phyloP scores from a whole-genome alignment of 2,329 filamentous ascomycete genomes.

The Tricladium varicosporioides region DNA sequence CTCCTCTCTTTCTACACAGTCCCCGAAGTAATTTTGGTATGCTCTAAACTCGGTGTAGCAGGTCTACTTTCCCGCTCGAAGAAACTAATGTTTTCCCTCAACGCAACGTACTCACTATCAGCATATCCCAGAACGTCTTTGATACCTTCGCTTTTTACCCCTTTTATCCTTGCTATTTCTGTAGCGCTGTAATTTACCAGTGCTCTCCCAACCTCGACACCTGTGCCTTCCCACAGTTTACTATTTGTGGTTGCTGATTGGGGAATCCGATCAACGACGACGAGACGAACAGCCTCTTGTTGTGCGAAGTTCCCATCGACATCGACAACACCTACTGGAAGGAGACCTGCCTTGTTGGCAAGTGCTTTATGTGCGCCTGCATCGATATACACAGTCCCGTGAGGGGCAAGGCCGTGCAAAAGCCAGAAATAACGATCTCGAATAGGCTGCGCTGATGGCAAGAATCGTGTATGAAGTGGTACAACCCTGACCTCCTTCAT shows the following conservation, averaged over 20 bases:
- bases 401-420: conserved; percentile 83
- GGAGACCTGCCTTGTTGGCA: conserved; percentile 77
- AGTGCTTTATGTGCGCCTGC: conserved; percentile 81
- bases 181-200: conserved; percentile 89
- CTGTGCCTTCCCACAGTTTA: conserved; percentile 49
- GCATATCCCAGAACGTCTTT: conserved; percentile 79
- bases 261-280: conserved; percentile 65
- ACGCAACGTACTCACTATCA: conserved; percentile 89
- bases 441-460: conserved; percentile 80
- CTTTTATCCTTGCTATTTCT: conserved; percentile 83
- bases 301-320: conserved; percentile 87
- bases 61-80: conserved; percentile 32
- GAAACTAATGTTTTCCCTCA: conserved; percentile 84
- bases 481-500: conserved; percentile 35
- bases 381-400: conserved; percentile 92
- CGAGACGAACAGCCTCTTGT: conserved; percentile 85
- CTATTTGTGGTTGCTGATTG: conserved; percentile 24
- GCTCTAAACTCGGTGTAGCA: conserved; percentile 30
- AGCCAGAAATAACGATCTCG: conserved; percentile 97
- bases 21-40: neutral
- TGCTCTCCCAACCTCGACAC: conserved; percentile 78
- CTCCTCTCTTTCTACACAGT: neutral
- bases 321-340: conserved; percentile 87
- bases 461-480: conserved; percentile 88
- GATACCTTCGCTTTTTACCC: conserved; percentile 80